phyloP scores from a whole-genome alignment of 2,329 filamentous ascomycete genomes.

The Rutstroemia sp. region DNA sequence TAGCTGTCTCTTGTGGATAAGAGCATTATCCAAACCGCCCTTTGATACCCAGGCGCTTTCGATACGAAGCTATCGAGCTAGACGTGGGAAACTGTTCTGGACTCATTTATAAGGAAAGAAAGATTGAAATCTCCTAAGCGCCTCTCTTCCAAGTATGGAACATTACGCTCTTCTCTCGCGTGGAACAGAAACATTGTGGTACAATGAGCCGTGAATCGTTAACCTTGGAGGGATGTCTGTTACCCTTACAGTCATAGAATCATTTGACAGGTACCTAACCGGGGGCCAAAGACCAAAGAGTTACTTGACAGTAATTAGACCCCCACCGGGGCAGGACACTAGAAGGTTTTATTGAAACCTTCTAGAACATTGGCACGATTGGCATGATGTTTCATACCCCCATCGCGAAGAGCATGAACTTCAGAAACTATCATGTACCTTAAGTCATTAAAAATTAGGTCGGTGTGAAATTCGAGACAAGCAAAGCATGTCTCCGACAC shows the following conservation, averaged over 20 bases:
- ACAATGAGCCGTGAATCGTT: background rate
- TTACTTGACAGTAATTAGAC: background rate
- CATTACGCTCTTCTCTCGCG: background rate
- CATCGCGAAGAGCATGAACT: background rate
- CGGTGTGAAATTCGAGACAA: background rate
- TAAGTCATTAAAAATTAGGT: background rate
- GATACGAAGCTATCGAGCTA: background rate
- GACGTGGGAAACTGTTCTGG: background rate
- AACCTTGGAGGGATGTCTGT: background rate
- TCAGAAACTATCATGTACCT: background rate
- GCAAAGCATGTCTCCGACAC: too few relatives aligned
- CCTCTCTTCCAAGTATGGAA: background rate
- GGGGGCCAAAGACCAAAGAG: background rate
- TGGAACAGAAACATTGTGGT: background rate
- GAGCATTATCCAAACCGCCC: too few relatives aligned
- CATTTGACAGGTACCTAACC: background rate
- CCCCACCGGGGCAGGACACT: background rate
- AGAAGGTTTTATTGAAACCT: constrained; percentile 8
- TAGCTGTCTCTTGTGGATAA: too few relatives aligned
- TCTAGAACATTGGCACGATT: constrained; percentile 6
- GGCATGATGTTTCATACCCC: constrained; percentile 5
- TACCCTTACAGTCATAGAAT: background rate
- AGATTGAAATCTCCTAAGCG: background rate
- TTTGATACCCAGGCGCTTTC: too few relatives aligned
- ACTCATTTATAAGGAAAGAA: background rate